A percentile compares a stretch with the other conserved stretches of the same genome.
These are phyloP conservation scores for Aureobasidium sp. DNA, from an alignment of 2,329 filamentous ascomycete species.

Conservation along the genomic window DNA sequence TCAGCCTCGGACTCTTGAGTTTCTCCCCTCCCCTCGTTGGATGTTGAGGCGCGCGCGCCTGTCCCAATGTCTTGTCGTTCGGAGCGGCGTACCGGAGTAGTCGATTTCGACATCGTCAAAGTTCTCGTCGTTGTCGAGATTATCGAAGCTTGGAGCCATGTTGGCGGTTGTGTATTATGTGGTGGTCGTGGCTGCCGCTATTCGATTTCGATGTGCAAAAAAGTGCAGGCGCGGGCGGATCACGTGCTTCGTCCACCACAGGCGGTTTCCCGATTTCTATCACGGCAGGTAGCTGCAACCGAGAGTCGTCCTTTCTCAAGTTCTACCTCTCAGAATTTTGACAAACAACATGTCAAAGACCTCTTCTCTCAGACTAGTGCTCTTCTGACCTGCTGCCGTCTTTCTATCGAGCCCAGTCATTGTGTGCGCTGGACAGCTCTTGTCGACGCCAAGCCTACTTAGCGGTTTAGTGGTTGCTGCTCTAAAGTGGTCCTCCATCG, in stretches of 20 bases:
- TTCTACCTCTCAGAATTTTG: not conserved
- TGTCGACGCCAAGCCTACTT: not conserved
- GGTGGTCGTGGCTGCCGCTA: not conserved
- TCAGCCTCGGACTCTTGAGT: not conserved
- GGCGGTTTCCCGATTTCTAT: not conserved
- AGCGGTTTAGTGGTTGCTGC: not conserved
- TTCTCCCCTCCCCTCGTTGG: not conserved
- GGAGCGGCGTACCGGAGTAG: slow-evolving; percentile 55
- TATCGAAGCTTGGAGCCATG: slow-evolving; percentile 93
- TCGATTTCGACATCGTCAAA: slow-evolving; percentile 93
- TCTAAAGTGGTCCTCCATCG: slow-evolving; percentile 6
- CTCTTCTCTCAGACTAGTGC: not conserved
- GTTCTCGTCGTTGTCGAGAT: slow-evolving; percentile 76
- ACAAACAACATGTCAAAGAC: slow-evolving; percentile 6
- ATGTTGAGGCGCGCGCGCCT: not conserved
- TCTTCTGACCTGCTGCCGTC: not conserved
- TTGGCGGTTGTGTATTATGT: slow-evolving; percentile 31
- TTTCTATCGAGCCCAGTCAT: not conserved
- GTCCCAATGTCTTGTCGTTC: not conserved
- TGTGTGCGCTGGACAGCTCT: not conserved
- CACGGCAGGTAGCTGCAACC: not conserved
- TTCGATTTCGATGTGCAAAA: slow-evolving; percentile 5
- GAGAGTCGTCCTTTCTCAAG: not conserved
- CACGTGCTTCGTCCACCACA: not conserved
- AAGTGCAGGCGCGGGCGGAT: slow-evolving; percentile 5